Evolutionary conservation across 106 monocot genomes (phyloP), one percentile per base, ranked within the genome.

Genomic region (Allium fistulosum): DNA sequence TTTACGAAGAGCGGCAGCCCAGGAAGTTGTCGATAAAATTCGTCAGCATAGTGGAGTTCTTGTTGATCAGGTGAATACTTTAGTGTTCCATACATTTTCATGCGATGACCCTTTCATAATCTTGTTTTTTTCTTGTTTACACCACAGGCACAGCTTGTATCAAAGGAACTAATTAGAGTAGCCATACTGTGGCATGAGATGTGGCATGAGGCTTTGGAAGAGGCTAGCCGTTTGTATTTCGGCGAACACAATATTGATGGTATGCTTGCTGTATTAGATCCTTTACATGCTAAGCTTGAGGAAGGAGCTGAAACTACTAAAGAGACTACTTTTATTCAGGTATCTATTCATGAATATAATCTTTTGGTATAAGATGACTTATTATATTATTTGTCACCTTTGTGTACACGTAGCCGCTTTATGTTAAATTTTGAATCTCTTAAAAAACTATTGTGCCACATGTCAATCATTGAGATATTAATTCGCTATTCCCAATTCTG

Each of bases 121-220:
- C 26, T 62, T 55, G 27, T 71, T 52, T 26, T 51, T 65, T 76
- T 11, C 65, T 76, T 10, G 1, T 37, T 37, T 37, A 5, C 37
- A 37, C 37, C 37, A 37, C 75, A 99, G 99, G 99, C 99, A 62
- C 93, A 93, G 69, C 93, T 99, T 83, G 99, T 99, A 26, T 99
- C 99, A 18, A 87, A 99, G 71, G 99, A 99, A 69, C 66, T 99
- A 77, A 99, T 99, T 17, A 87, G 99, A 74, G 99, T 99, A 74
- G 92, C 99, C 7, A 99, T 99, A 77, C 58, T 99, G 62, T 99
- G 99, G 99, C 99, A 99, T 87, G 99, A 99, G 62, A 85, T 85
- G 93, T 99, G 99, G 99, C 92, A 99, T 76, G 99, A 99, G 70
- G 93, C 93, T 68, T 75, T 99, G 58, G 99, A 99, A 69, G 99